Conservation (phyloP, 257 asterid genomes). For the Solanum verrucosum region DNA sequence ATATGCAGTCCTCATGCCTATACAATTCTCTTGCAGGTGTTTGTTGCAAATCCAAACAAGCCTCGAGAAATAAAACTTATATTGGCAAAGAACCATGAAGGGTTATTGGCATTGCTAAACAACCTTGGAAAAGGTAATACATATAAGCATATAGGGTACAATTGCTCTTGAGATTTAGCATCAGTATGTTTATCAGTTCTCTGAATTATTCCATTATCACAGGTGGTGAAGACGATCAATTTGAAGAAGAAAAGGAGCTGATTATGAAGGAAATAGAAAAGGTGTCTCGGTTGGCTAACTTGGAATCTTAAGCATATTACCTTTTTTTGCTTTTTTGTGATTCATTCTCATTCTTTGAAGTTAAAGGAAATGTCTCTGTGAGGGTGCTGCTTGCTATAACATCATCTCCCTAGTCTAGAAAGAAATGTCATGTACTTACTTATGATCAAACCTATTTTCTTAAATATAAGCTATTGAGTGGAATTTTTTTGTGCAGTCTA, state of each 20-base stretch:
- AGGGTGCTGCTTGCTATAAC: background rate
- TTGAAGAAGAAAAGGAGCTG: slow-evolving; percentile 89
- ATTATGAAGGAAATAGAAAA: slow-evolving; percentile 82
- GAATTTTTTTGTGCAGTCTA: background rate
- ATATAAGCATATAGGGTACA: background rate
- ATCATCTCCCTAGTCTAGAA: background rate
- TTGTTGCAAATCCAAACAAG: slow-evolving; percentile 97
- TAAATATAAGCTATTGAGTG: background rate
- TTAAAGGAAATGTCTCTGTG: background rate
- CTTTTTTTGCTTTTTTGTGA: background rate
- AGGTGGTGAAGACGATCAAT: slow-evolving; percentile 92
- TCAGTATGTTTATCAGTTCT: background rate
- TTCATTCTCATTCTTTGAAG: background rate
- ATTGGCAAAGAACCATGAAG: slow-evolving; percentile 78
- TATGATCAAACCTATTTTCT: background rate
- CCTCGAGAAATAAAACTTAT: slow-evolving; percentile 83
- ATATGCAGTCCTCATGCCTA: background rate
- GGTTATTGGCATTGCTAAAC: slow-evolving; percentile 57
- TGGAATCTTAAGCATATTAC: slow-evolving; percentile 37
- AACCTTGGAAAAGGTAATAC: slow-evolving; percentile 77
- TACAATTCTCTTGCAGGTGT: slow-evolving; percentile 41
- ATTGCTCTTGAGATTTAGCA: background rate
- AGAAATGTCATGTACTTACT: background rate
- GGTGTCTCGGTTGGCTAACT: slow-evolving; percentile 49
- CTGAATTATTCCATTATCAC: slow-evolving; percentile 10